A percentile compares a stretch with the other conserved stretches of the same genome.
phyloP scores from a whole-genome alignment of 768 basidiomycete genomes.

The Termitomyces sp. region DNA sequence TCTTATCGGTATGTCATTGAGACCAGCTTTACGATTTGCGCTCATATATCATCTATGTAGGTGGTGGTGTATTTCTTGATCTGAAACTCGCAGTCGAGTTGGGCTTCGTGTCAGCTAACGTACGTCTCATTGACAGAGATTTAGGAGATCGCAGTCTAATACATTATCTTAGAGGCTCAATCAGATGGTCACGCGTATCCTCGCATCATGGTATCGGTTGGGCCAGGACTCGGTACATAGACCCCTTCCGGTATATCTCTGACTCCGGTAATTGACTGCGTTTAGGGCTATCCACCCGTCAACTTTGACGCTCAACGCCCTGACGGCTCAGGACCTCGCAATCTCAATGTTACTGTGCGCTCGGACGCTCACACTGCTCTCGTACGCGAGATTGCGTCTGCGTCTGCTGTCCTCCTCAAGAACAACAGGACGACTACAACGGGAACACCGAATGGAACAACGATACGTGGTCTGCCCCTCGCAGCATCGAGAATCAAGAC shows the following conservation, averaged over 20 bases:
- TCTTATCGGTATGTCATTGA: slow-evolving; percentile 27
- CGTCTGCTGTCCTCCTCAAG: slow-evolving; percentile 65
- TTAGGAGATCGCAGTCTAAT: neutral
- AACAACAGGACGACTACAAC: slow-evolving; percentile 41
- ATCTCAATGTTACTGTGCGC: slow-evolving; percentile 39
- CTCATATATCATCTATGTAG: slow-evolving; percentile 12
- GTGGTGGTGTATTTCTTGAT: slow-evolving; percentile 31
- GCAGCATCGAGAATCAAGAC: slow-evolving; percentile 44
- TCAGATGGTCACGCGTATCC: slow-evolving; percentile 41
- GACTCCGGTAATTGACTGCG: neutral
- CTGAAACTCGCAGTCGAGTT: slow-evolving; percentile 30
- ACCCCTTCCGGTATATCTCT: neutral
- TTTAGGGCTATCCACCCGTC: slow-evolving; percentile 38
- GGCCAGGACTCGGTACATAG: slow-evolving; percentile 38
- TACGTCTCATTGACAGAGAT: slow-evolving; percentile 9
- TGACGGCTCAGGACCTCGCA: slow-evolving; percentile 40
- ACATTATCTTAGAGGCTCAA: slow-evolving; percentile 28
- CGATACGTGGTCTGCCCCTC: slow-evolving; percentile 38
- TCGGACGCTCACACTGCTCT: slow-evolving; percentile 42
- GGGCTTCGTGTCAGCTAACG: slow-evolving; percentile 27
- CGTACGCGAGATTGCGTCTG: slow-evolving; percentile 58
- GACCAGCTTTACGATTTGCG: neutral
- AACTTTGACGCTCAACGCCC: slow-evolving; percentile 43
- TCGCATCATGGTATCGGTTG: slow-evolving; percentile 41
- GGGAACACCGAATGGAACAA: slow-evolving; percentile 26